These are phyloP conservation scores for Mycena metata DNA, from an alignment of 768 basidiomycete genomes.

Conservation along the genomic window DNA sequence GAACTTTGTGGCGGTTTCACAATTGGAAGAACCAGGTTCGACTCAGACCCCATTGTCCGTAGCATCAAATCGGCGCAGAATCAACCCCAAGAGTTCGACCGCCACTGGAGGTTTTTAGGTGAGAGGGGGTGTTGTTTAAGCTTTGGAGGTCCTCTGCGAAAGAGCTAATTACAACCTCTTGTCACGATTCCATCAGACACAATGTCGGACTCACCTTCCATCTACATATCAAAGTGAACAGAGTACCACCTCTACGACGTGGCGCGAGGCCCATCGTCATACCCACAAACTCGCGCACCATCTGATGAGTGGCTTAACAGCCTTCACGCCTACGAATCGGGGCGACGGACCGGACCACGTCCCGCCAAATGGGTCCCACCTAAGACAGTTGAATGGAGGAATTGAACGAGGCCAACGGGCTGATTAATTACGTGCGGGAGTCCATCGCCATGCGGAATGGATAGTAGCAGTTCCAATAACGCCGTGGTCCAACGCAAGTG, in stretches of 20 bases:
- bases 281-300: not conserved
- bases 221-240: conserved; percentile 12
- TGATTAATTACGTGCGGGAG: conserved; percentile 26
- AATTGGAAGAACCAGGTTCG: conserved; percentile 15
- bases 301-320: not conserved
- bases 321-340: not conserved
- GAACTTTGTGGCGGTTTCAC: conserved; percentile 17
- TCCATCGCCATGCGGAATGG: conserved; percentile 9
- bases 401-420: not conserved
- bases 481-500: not conserved
- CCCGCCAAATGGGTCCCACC: not conserved
- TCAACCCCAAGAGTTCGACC: conserved; percentile 10
- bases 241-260: conserved; percentile 12
- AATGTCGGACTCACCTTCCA: conserved; percentile 1
- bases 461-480: conserved; percentile 5
- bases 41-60: conserved; percentile 3
- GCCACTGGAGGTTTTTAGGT: not conserved
- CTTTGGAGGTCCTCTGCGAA: conserved; percentile 17
- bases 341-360: conserved; percentile 10
- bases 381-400: conserved; percentile 9
- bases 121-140: conserved; percentile 5
- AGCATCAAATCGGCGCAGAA: conserved; percentile 16
- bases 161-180: not conserved
- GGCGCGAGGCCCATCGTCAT: not conserved
- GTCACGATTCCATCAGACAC: conserved; percentile 13